phyloP scores from a whole-genome alignment of 2,329 filamentous ascomycete species.

The Trichoderma sp. region DNA sequence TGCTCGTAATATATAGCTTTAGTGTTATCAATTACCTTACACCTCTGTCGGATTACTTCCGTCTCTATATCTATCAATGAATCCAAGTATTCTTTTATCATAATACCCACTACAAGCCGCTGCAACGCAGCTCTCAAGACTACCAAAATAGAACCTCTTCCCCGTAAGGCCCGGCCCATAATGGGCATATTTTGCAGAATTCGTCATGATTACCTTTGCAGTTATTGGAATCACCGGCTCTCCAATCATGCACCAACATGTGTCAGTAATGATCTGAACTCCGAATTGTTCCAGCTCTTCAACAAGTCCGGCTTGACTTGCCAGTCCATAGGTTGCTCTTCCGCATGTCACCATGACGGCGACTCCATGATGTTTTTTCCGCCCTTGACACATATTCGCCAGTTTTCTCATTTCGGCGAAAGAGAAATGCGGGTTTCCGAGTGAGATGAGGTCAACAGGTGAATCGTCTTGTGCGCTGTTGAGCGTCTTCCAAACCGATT shows the following conservation, averaged over 20 bases:
- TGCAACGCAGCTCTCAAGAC: constrained; percentile 27
- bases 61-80: not conserved
- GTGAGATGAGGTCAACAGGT: constrained; percentile 38
- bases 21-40: not conserved
- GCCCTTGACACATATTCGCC: constrained; percentile 29
- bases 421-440: constrained; percentile 48
- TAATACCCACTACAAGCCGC: constrained; percentile 23
- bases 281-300: constrained; percentile 37
- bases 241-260: constrained; percentile 48
- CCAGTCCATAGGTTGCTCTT: constrained; percentile 14
- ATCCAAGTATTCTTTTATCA: not conserved
- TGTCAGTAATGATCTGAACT: constrained; percentile 42
- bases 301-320: constrained; percentile 31
- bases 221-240: constrained; percentile 37
- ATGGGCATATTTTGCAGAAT: constrained; percentile 48
- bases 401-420: constrained; percentile 37
- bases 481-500: constrained; percentile 18
- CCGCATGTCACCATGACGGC: constrained; percentile 24
- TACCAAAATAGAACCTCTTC: constrained; percentile 28
- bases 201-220: constrained; percentile 40
- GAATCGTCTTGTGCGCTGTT: constrained; percentile 20
- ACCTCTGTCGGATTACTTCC: not conserved
- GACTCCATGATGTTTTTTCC: constrained; percentile 25
- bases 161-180: constrained; percentile 35
- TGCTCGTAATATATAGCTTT: not conserved